Evolutionary conservation across 208 protist species (phyloP).

Genomic region (Acanthamoeba healyi): DNA sequence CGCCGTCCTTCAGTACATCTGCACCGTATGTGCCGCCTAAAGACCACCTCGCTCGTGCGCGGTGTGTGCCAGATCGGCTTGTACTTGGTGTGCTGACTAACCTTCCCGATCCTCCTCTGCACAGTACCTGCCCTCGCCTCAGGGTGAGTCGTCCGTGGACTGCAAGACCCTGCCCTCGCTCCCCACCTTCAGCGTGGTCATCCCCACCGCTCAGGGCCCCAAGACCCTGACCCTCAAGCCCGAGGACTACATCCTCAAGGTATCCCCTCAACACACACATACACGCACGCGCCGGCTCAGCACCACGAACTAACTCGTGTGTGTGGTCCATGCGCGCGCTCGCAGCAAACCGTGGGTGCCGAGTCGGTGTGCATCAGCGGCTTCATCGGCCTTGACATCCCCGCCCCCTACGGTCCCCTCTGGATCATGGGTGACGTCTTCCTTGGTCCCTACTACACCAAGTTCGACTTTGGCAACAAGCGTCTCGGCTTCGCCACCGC

Average conservation of each 20-base stretch:
- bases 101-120: background rate
- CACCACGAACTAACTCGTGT: no score
- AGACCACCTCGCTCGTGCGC: background rate
- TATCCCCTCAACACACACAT: no score
- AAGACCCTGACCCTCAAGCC: constrained; percentile 88
- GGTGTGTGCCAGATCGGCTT: background rate
- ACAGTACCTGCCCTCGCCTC: constrained; percentile 9
- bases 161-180: constrained; percentile 9
- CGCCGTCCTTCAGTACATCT: constrained; percentile 6
- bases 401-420: constrained; percentile 82
- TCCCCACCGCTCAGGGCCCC: constrained; percentile 80
- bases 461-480: constrained; percentile 89
- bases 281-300: no score
- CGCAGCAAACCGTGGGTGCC: constrained; percentile 64
- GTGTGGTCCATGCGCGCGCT: constrained; percentile 75
- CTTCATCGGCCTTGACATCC: constrained; percentile 90
- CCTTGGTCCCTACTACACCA: constrained; percentile 90
- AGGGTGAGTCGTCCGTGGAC: constrained; percentile 3
- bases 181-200: constrained; percentile 16
- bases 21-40: background rate
- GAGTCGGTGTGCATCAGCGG: constrained; percentile 88
- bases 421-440: constrained; percentile 95
- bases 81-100: background rate
- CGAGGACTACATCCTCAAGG: constrained; percentile 94
- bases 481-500: constrained; percentile 89